Evolutionary conservation across 148 eudicot genomes (phyloP).

Genomic region (Agrostemma githago): DNA sequence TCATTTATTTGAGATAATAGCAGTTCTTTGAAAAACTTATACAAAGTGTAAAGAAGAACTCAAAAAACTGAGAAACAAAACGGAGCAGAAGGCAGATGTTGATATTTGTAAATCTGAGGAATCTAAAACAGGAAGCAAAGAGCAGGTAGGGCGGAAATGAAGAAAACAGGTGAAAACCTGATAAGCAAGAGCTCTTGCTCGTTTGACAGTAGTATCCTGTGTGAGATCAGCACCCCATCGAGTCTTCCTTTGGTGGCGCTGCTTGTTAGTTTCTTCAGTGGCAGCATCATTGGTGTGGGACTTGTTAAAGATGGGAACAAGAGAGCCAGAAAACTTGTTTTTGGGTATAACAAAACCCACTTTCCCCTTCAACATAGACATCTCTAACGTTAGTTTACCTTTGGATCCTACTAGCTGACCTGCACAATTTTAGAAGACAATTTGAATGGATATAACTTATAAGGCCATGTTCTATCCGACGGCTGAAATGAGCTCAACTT

Average conservation of each 20-base stretch:
- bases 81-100: background rate
- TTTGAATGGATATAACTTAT: too few species aligned
- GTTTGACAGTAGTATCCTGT: constrained; percentile 68
- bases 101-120: background rate
- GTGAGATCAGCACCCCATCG: constrained; percentile 89
- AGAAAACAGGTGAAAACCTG: constrained; percentile 48
- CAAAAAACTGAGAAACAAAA: background rate
- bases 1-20: background rate
- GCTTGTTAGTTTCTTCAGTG: constrained; percentile 49
- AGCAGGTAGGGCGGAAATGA: background rate
- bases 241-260: constrained; percentile 67
- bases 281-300: constrained; percentile 40
- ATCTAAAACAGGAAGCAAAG: background rate
- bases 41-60: background rate
- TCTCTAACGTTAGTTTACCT: constrained; percentile 14
- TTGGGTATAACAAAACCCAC: constrained; percentile 92
- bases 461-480: too few species aligned
- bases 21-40: background rate
- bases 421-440: background rate
- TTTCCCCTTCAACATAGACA: constrained; percentile 67
- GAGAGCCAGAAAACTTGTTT: constrained; percentile 89
- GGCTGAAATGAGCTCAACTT: too few species aligned
- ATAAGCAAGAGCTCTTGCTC: constrained; percentile 80
- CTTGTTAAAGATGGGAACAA: constrained; percentile 71
- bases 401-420: background rate